Conservation (phyloP, 2,329 filamentous ascomycete species). For the Xylariaceae sp. region DNA sequence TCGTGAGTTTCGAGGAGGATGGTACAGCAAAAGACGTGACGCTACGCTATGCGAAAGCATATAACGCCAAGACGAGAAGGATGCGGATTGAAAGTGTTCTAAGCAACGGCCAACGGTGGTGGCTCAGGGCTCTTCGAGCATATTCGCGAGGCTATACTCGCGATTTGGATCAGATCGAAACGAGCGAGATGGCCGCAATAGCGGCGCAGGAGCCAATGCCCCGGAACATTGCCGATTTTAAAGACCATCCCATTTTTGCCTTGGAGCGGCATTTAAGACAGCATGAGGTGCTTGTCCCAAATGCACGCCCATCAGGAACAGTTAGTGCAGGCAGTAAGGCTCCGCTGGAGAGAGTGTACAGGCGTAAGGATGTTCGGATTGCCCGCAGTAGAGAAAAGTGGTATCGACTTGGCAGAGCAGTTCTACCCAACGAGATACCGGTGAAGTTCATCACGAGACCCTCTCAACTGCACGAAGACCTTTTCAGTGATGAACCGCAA, state of each 20-base stretch:
- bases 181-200: constrained; percentile 66
- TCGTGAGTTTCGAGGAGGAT: constrained; percentile 78
- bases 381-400: constrained; percentile 81
- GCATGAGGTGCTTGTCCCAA: constrained; percentile 76
- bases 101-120: constrained; percentile 50
- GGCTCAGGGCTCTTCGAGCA: constrained; percentile 47
- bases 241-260: constrained; percentile 77
- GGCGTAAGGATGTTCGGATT: constrained; percentile 72
- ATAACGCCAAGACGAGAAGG: constrained; percentile 83
- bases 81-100: constrained; percentile 65
- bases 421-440: constrained; percentile 75
- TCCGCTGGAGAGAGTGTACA: constrained; percentile 72
- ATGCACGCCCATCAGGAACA: constrained; percentile 67
- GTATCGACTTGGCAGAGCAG: constrained; percentile 80
- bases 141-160: constrained; percentile 43
- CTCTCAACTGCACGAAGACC: constrained; percentile 33
- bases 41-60: constrained; percentile 78
- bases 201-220: constrained; percentile 80
- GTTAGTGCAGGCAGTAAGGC: constrained; percentile 63
- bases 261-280: constrained; percentile 78
- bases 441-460: constrained; percentile 65
- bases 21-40: constrained; percentile 80
- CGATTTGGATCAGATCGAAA: constrained; percentile 80
- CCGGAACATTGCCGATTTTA: constrained; percentile 80
- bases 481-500: constrained; percentile 39